Evolutionary conservation across 2,329 filamentous ascomycete genomes (phyloP).

Genomic region (Myrmaecium sp.): DNA sequence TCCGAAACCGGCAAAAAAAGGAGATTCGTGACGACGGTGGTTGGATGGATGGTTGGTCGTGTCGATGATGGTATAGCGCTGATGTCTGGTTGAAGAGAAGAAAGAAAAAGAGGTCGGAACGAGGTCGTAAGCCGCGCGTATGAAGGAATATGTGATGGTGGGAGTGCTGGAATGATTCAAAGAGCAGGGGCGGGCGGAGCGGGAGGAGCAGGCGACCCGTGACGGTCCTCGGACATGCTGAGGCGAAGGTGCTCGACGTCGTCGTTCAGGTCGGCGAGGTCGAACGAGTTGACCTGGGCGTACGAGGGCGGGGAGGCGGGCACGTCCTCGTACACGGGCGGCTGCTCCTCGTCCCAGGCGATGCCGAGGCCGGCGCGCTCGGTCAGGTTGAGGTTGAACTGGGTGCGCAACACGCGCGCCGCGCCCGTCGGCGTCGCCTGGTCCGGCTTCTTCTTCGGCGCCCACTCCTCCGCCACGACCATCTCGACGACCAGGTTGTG

Average conservation of each 20-base stretch:
- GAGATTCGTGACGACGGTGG: too few species aligned
- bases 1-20: too few species aligned
- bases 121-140: too few species aligned
- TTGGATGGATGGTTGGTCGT: too few species aligned
- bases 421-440: conserved; percentile 74
- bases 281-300: conserved; percentile 8
- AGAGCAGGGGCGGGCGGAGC: too few species aligned
- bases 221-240: not conserved
- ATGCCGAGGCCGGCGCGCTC: conserved; percentile 76
- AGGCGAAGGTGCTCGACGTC: conserved; percentile 5
- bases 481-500: conserved; percentile 85
- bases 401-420: conserved; percentile 79
- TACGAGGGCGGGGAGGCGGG: conserved; percentile 62
- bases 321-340: conserved; percentile 86
- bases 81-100: too few species aligned
- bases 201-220: not conserved
- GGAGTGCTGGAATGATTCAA: too few species aligned
- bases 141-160: too few species aligned
- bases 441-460: conserved; percentile 49
- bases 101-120: too few species aligned
- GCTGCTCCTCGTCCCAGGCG: conserved; percentile 91
- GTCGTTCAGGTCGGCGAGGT: conserved; percentile 3
- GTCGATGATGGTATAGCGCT: too few species aligned
- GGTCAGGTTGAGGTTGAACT: conserved; percentile 70
- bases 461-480: conserved; percentile 84